These are phyloP conservation scores for Physocladia obscura DNA, from an alignment of 192 early-diverging fungal genomes.

Conservation along the genomic window DNA sequence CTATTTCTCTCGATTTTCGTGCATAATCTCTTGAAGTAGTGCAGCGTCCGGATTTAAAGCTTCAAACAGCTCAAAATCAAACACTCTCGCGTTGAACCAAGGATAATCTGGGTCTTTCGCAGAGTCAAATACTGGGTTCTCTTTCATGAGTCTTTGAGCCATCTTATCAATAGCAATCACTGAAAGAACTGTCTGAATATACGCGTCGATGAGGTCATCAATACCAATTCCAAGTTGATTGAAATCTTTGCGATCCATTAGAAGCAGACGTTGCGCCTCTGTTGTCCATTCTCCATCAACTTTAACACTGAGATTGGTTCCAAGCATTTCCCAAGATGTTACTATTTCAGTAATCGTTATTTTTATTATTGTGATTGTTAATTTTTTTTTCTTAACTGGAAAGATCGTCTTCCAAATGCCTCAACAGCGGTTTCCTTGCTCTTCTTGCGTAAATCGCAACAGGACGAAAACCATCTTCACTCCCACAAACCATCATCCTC, in stretches of 20 bases:
- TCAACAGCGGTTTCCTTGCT: slow-evolving; percentile 69
- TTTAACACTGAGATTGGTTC: slow-evolving; percentile 83
- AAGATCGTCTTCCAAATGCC: slow-evolving; percentile 56
- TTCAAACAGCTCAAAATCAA: slow-evolving; percentile 54
- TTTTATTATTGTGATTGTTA: neutral
- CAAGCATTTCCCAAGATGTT: slow-evolving; percentile 88
- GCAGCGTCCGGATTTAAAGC: slow-evolving; percentile 53
- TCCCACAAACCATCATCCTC: slow-evolving; percentile 81
- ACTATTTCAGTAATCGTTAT: slow-evolving; percentile 27
- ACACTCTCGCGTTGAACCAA: slow-evolving; percentile 40
- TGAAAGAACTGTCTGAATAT: slow-evolving; percentile 83
- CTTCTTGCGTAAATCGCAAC: slow-evolving; percentile 80
- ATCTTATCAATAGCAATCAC: slow-evolving; percentile 81
- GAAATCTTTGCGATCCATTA: slow-evolving; percentile 91
- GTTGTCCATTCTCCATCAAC: slow-evolving; percentile 75
- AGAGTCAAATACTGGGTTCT: slow-evolving; percentile 3
- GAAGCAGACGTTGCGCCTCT: slow-evolving; percentile 72
- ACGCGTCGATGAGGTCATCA: slow-evolving; percentile 85
- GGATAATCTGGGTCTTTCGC: slow-evolving; percentile 28
- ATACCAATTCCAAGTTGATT: slow-evolving; percentile 83
- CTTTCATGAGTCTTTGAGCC: slow-evolving; percentile 38
- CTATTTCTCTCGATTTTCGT: too few species aligned
- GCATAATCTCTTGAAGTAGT: slow-evolving; percentile 45
- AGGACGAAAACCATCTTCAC: slow-evolving; percentile 70
- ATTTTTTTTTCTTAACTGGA: slow-evolving; percentile 31